Percentiles rank a stretch among this genome's conserved stretches.
Evolutionary conservation across 331 rosid species (phyloP).

Genomic region (Saraca asoca): DNA sequence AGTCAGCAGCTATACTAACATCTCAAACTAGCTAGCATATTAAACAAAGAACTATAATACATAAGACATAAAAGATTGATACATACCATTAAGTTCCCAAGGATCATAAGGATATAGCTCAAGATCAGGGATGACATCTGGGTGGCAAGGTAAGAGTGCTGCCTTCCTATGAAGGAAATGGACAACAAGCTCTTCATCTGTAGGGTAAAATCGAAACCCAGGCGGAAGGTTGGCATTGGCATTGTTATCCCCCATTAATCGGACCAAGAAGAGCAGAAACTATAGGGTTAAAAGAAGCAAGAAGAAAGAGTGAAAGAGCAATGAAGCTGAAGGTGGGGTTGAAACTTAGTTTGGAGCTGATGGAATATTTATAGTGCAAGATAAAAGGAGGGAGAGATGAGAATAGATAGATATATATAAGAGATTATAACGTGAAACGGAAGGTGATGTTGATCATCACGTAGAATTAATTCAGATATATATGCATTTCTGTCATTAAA

Average conservation of each 20-base stretch:
- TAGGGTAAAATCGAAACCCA: slow-evolving; percentile 80
- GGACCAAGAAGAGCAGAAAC: slow-evolving; percentile 1
- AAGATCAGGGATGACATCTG: slow-evolving; percentile 96
- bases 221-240: slow-evolving; percentile 83
- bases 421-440: slow-evolving; percentile 55
- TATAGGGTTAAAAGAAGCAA: slow-evolving; percentile 14
- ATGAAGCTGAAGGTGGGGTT: slow-evolving; percentile 2
- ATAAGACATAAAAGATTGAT: neutral
- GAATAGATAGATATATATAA: slow-evolving; percentile 10
- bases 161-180: slow-evolving; percentile 90
- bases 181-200: slow-evolving; percentile 86
- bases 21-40: no score
- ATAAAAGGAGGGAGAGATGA: slow-evolving; percentile 18
- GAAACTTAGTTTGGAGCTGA: slow-evolving; percentile 36
- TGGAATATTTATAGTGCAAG: slow-evolving; percentile 52
- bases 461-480: slow-evolving; percentile 27
- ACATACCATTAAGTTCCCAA: slow-evolving; percentile 78
- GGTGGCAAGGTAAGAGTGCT: slow-evolving; percentile 80
- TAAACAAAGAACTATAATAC: no score
- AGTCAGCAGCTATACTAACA: no score
- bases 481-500: slow-evolving; percentile 26
- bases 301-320: slow-evolving; percentile 16
- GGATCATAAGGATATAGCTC: slow-evolving; percentile 79
- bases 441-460: slow-evolving; percentile 50
- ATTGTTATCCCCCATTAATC: slow-evolving; percentile 55